These are phyloP conservation scores for Penicillium sp. DNA, from an alignment of 2,329 filamentous ascomycete genomes.

Conservation along the genomic window DNA sequence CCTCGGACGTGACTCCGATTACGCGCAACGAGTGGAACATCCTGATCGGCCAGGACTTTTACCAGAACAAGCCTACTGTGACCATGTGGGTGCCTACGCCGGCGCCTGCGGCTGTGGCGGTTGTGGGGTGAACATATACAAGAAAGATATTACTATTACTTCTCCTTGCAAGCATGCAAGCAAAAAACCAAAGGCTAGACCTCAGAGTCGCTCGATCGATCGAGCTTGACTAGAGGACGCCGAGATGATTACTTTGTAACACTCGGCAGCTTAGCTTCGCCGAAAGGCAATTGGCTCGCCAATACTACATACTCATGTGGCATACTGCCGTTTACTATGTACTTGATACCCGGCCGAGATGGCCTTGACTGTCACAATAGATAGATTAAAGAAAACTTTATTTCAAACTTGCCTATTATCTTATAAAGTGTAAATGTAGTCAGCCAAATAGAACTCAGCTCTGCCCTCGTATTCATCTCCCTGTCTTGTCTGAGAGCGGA, in stretches of 20 bases:
- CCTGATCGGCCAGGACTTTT: slow-evolving; percentile 30
- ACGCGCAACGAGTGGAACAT: slow-evolving; percentile 42
- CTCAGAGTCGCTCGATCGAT: background rate
- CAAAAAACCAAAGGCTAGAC: background rate
- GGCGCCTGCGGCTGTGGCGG: slow-evolving; percentile 23
- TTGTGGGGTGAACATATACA: slow-evolving; percentile 19
- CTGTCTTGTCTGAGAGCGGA: too few relatives aligned
- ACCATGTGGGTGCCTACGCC: slow-evolving; percentile 36
- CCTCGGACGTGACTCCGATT: slow-evolving; percentile 42
- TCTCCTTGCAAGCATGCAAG: background rate
- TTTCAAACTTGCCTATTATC: too few relatives aligned
- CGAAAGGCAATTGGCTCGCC: background rate
- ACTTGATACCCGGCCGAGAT: too few relatives aligned
- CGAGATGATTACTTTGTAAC: background rate
- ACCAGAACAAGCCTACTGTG: slow-evolving; percentile 26
- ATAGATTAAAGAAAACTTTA: too few relatives aligned
- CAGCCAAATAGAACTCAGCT: too few relatives aligned
- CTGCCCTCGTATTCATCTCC: too few relatives aligned
- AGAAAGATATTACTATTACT: background rate
- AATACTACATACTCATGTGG: background rate
- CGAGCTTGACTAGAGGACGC: background rate
- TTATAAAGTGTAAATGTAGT: too few relatives aligned
- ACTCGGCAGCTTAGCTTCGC: background rate
- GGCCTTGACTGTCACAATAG: too few relatives aligned
- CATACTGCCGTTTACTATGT: too few relatives aligned